These are phyloP conservation scores for Ulvella scutata DNA, from an alignment of 139 green algal genomes.

Conservation along the genomic window DNA sequence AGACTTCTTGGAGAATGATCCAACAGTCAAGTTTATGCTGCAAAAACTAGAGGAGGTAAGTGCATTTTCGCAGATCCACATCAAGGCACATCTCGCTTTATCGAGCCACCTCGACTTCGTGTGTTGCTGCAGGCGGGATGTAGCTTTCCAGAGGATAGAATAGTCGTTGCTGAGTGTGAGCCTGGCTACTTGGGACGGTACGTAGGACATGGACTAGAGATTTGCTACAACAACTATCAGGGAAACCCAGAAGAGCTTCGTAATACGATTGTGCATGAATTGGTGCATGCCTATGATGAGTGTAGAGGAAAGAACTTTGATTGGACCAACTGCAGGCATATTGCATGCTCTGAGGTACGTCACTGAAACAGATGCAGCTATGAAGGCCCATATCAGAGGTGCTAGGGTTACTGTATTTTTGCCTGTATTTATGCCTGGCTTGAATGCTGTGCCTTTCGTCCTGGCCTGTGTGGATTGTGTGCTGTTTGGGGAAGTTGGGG, in stretches of 20 bases:
- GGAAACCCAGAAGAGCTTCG: background rate
- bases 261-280: background rate
- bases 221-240: constrained; percentile 2
- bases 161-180: background rate
- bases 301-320: background rate
- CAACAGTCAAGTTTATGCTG: background rate
- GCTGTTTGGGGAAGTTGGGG: too few species aligned
- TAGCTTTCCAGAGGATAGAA: background rate
- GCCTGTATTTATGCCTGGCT: too few species aligned
- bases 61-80: background rate
- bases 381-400: too few species aligned
- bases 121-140: background rate
- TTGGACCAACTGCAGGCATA: background rate
- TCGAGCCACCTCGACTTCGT: background rate
- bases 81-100: background rate
- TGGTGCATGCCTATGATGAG: background rate
- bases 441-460: too few species aligned
- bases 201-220: background rate
- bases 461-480: too few species aligned
- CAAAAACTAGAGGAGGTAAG: background rate
- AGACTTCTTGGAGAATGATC: background rate
- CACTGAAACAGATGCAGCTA: too few species aligned
- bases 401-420: too few species aligned
- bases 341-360: background rate
- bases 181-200: background rate